Percentiles rank a stretch among this genome's conserved stretches.
Evolutionary conservation across 2,329 filamentous ascomycete genomes (phyloP).

Genomic region (Verticillium zaregamsianum): DNA sequence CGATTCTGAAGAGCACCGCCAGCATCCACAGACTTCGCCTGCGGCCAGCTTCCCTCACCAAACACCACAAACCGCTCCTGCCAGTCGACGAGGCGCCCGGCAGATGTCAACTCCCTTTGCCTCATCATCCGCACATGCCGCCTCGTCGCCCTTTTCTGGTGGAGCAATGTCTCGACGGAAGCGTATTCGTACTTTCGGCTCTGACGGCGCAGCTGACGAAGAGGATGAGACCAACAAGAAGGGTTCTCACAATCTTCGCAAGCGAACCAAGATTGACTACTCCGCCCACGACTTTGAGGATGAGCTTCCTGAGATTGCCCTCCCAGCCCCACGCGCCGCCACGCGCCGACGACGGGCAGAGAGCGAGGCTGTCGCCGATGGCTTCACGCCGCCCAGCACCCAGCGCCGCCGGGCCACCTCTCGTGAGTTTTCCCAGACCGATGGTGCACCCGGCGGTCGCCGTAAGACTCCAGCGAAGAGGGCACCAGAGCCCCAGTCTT

Average conservation of each 20-base stretch:
- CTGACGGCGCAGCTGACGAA: conserved; percentile 25
- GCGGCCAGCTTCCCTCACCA: conserved; percentile 4
- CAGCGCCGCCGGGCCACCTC: conserved; percentile 12
- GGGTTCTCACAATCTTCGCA: conserved; percentile 55
- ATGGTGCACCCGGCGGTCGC: conserved; percentile 18
- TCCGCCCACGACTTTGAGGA: conserved; percentile 49
- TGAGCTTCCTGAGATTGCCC: conserved; percentile 26
- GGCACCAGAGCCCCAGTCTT: conserved; percentile 20
- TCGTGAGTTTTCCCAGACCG: conserved; percentile 10
- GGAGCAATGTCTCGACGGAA: conserved; percentile 9
- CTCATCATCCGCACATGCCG: background rate
- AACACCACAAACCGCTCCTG: conserved; percentile 13
- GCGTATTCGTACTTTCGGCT: conserved; percentile 8
- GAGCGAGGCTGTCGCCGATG: conserved; percentile 15
- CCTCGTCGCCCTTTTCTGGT: background rate
- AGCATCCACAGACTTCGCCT: conserved; percentile 6
- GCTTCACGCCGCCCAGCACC: conserved; percentile 6
- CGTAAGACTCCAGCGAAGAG: conserved; percentile 36
- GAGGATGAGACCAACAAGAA: conserved; percentile 48
- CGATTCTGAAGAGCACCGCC: background rate
- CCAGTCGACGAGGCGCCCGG: conserved; percentile 6
- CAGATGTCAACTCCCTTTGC: background rate
- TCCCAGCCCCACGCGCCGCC: conserved; percentile 17
- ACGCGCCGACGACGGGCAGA: conserved; percentile 24
- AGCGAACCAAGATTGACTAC: conserved; percentile 54